These are phyloP conservation scores for Limnanthes douglasii DNA, from an alignment of 345 rosid genomes.

Conservation along the genomic window DNA sequence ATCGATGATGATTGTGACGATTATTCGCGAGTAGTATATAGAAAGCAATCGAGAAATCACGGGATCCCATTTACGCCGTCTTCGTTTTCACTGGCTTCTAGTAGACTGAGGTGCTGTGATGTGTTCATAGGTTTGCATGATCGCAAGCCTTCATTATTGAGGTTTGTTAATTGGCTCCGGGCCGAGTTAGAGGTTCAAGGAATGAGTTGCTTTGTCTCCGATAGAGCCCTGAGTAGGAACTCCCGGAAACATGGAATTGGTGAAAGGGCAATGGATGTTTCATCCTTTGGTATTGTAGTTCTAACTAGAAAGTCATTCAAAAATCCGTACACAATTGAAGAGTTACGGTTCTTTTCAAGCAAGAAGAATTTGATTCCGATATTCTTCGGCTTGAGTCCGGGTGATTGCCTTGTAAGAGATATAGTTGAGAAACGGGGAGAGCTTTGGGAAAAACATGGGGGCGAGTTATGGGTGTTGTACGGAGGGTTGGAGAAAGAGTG, in stretches of 20 bases:
- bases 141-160: constrained; percentile 54
- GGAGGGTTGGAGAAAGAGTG: constrained; percentile 91
- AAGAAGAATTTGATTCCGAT: constrained; percentile 88
- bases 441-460: constrained; percentile 89
- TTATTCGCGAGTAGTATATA: constrained; percentile 16
- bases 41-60: constrained; percentile 24
- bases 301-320: constrained; percentile 68
- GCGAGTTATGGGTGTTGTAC: constrained; percentile 67
- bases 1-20: constrained; percentile 15
- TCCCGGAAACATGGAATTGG: constrained; percentile 48
- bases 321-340: constrained; percentile 78
- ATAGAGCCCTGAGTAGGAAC: constrained; percentile 61
- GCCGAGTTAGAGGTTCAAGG: constrained; percentile 94
- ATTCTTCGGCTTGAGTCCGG: constrained; percentile 67
- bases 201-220: constrained; percentile 75
- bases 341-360: constrained; percentile 54
- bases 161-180: constrained; percentile 75
- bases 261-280: constrained; percentile 75
- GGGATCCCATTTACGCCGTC: constrained; percentile 24
- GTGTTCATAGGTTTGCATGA: constrained; percentile 77
- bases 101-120: constrained; percentile 64
- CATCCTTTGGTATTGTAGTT: constrained; percentile 74
- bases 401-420: constrained; percentile 88
- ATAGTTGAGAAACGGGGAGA: constrained; percentile 91
- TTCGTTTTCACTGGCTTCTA: constrained; percentile 49